Conservation (phyloP, 2,329 filamentous ascomycete genomes). For the Aspergillus piperis region DNA sequence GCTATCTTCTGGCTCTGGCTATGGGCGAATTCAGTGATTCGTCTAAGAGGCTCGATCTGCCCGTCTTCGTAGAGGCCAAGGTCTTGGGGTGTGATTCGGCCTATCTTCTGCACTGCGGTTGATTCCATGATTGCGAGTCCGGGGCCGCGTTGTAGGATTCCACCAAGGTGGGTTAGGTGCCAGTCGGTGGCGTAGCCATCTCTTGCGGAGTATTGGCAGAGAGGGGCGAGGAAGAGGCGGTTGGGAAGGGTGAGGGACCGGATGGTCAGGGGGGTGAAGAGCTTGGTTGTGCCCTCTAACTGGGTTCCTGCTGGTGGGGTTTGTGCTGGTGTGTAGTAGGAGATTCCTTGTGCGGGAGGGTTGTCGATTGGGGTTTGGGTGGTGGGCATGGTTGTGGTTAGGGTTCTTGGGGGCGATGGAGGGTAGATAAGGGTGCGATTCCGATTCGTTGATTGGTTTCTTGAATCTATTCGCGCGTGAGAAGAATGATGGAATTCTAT, state of each 20-base stretch:
- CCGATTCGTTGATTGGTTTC: rapidly evolving
- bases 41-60: conserved; percentile 70
- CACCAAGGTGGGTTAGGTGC: conserved; percentile 79
- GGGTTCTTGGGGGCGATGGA: too few relatives aligned
- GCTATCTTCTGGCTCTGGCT: conserved; percentile 73
- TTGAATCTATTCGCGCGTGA: too few relatives aligned
- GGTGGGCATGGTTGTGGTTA: too few relatives aligned
- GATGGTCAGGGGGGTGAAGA: conserved; percentile 60
- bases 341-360: conserved; percentile 40
- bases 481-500: too few relatives aligned
- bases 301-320: conserved; percentile 40
- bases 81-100: conserved; percentile 71
- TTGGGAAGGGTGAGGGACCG: conserved; percentile 60
- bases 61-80: conserved; percentile 75
- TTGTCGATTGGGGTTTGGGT: conserved; percentile 24
- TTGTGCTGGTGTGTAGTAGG: conserved; percentile 44
- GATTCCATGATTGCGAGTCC: conserved; percentile 76
- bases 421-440: too few relatives aligned
- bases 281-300: conserved; percentile 49
- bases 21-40: conserved; percentile 76
- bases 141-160: conserved; percentile 73
- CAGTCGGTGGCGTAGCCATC: conserved; percentile 76
- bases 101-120: conserved; percentile 71
- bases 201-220: conserved; percentile 68
- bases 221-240: conserved; percentile 42